Base-by-base conservation (phyloP, 768 basidiomycete genomes). In the Boletus vermiculosoides region DNA sequence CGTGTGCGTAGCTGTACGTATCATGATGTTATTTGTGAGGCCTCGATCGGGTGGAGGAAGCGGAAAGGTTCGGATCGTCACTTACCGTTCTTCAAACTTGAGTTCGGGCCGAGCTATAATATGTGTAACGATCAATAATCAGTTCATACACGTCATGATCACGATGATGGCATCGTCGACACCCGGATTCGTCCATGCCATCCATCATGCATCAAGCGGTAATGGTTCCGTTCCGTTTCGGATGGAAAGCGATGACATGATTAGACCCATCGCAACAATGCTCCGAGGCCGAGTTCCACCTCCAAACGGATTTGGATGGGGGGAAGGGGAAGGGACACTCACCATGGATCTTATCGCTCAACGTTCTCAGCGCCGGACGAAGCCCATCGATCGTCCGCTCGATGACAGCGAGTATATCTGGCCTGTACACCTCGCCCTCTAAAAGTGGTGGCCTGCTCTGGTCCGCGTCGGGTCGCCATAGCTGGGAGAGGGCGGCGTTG, bases 341-440 rank as follows among this genome's bases (percentile, higher is more conserved):
- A 87, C 89, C 80, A 59, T 87, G 88, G 20, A 93, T 89, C 64
- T 88, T 85, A 31, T 88, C 71, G 65, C 88, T 91, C 20, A 92
- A 72, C 36, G 63, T 71, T 52, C 83, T 77, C 51, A 92, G 70
- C 45, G 85, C 83, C 0, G 69, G 67, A 57, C 83, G 77, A n/a
- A 88, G 72, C 23, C 70, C 74, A 46, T 76, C 66, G 33, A 91
- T 79, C 53, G 76, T 78, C 13, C 71, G 67, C 58, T 85, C 84
- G 42, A 90, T 86, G n/a, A 79, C 78, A 55, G 82, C 71, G 36
- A 87, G 71, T 11, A 88, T 77, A 50, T 88, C 85, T 3, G 81
- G 80, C 37, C 81, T 75, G 61, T 80, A 84, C 13, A 87, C 72
- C 6, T 67, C 62, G 15, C 47, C 59, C 3, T n/a, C 2, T n/a